Percentiles rank a stretch among this genome's conserved stretches.
These are phyloP conservation scores for Bremia lactucae DNA, from an alignment of 352 stramenopile species.

Conservation along the genomic window DNA sequence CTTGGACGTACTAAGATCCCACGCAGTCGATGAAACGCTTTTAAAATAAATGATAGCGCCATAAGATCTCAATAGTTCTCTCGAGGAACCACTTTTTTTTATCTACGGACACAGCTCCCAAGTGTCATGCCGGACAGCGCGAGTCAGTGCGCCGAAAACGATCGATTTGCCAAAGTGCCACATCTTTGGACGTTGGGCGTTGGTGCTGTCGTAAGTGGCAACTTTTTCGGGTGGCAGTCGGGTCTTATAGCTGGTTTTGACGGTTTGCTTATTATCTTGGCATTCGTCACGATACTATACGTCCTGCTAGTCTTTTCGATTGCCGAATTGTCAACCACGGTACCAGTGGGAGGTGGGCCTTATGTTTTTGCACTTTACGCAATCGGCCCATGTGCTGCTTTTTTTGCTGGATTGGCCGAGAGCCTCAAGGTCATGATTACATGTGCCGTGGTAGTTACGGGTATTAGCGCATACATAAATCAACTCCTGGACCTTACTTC, in stretches of 20 bases:
- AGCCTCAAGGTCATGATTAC: conserved; percentile 65
- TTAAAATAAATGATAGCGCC: no score
- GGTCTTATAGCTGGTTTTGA: conserved; percentile 44
- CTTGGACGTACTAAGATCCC: no score
- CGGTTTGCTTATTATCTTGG: conserved; percentile 44
- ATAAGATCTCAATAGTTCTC: no score
- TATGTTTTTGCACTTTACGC: conserved; percentile 61
- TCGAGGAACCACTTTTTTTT: no score
- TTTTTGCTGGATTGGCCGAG: conserved; percentile 54
- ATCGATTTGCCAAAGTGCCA: conserved; percentile 37
- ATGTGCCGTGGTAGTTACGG: conserved; percentile 44
- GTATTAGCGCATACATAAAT: conserved; percentile 61
- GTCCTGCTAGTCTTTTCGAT: conserved; percentile 63
- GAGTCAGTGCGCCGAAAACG: conserved; percentile 3
- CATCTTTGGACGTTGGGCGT: conserved; percentile 50
- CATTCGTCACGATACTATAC: conserved; percentile 50
- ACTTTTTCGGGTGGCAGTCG: conserved; percentile 61
- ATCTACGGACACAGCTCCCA: background rate
- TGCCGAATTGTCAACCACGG: conserved; percentile 47
- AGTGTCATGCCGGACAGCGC: conserved; percentile 11
- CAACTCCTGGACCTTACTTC: conserved; percentile 33
- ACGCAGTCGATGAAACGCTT: no score
- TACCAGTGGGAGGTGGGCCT: conserved; percentile 38
- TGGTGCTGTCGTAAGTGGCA: conserved; percentile 41
- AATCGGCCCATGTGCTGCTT: conserved; percentile 37